Conservation (phyloP, 495 filamentous ascomycete genomes). For the Jackrogersella minutella region DNA sequence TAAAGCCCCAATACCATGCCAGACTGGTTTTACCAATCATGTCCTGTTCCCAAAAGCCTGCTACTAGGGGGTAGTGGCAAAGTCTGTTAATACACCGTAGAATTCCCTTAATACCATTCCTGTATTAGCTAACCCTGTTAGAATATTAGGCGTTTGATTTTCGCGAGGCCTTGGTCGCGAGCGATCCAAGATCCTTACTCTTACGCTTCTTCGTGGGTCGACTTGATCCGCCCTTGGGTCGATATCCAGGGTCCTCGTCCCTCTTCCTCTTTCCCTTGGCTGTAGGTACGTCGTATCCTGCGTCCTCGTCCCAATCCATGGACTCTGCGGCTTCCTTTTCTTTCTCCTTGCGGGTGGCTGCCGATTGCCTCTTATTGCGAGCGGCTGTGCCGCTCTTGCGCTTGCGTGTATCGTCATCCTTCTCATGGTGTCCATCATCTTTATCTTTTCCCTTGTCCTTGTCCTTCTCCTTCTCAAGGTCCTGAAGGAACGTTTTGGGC, state of each 20-base stretch:
- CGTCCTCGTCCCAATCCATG: conserved; percentile 55
- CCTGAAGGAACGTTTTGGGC: conserved; percentile 83
- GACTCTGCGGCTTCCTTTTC: conserved; percentile 49
- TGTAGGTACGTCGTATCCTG: conserved; percentile 52
- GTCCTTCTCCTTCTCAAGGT: conserved; percentile 71
- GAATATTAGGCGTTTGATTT: conserved; percentile 33
- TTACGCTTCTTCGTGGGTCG: conserved; percentile 69
- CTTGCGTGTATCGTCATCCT: conserved; percentile 48
- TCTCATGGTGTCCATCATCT: conserved; percentile 43
- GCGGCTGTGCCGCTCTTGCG: conserved; percentile 42
- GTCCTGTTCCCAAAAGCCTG: not conserved
- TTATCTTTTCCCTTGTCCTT: conserved; percentile 40
- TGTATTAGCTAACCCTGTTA: not conserved
- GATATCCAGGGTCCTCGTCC: conserved; percentile 74
- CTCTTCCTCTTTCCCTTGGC: conserved; percentile 59
- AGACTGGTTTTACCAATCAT: not conserved
- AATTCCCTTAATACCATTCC: not conserved
- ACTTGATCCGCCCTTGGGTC: conserved; percentile 69
- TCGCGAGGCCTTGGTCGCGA: conserved; percentile 31
- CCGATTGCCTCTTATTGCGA: conserved; percentile 40
- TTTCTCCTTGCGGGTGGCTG: conserved; percentile 44
- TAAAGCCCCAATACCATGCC: conserved; percentile 9
- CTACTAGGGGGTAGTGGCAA: not conserved
- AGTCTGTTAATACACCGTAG: conserved; percentile 1
- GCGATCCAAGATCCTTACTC: conserved; percentile 47